These are phyloP conservation scores for Rosa hybrid DNA, from an alignment of 331 rosid species.

Conservation along the genomic window DNA sequence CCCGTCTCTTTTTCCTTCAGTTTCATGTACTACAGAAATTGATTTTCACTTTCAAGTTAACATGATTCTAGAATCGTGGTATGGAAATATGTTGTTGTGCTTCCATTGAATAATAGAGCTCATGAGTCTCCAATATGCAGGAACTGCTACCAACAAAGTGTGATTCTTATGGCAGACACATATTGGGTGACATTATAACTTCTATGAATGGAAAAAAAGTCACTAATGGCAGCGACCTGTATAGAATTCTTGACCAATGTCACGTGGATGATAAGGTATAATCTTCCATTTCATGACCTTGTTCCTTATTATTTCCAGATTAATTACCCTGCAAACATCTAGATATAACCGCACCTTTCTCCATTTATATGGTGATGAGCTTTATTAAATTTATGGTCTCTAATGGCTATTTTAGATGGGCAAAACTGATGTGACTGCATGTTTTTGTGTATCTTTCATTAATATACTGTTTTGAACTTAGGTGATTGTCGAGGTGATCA, in stretches of 20 bases:
- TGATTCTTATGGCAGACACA: no score
- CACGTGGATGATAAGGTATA: constrained; percentile 90
- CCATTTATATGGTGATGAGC: neutral
- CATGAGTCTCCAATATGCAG: no score
- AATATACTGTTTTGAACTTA: constrained; percentile 8
- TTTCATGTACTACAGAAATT: neutral
- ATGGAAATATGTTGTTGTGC: neutral
- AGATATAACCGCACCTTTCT: neutral
- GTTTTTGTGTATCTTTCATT: neutral
- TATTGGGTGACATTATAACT: no score
- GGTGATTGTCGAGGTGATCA: constrained; percentile 93
- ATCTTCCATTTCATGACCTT: neutral
- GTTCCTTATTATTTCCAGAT: neutral
- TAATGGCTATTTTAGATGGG: neutral
- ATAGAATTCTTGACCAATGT: constrained; percentile 95
- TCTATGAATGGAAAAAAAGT: constrained; percentile 29
- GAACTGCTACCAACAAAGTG: no score
- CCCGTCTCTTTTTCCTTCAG: neutral
- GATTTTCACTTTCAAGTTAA: constrained; percentile 3
- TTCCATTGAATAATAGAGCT: no score
- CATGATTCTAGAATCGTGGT: neutral
- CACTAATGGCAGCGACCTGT: constrained; percentile 85
- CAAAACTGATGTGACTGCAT: neutral
- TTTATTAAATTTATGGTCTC: neutral
- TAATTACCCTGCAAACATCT: neutral